phyloP scores from a whole-genome alignment of 441 rosid species.

The Populus hybrid region DNA sequence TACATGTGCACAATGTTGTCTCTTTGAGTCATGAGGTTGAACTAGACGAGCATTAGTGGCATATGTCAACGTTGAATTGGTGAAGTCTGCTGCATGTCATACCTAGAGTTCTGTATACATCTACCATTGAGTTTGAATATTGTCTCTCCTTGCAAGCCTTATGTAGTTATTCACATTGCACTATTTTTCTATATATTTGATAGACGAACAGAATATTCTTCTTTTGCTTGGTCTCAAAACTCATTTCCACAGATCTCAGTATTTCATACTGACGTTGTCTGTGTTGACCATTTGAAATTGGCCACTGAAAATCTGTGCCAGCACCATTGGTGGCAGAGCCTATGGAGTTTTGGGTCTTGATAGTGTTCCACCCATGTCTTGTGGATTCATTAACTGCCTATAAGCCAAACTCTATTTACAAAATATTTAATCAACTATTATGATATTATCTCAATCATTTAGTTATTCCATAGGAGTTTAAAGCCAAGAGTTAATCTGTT shows the following conservation, averaged over 20 bases:
- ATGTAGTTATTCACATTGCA: neutral
- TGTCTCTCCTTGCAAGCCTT: constrained; percentile 4
- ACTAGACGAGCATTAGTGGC: neutral
- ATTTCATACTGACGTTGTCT: neutral
- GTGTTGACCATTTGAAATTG: neutral
- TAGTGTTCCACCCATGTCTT: neutral
- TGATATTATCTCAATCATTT: neutral
- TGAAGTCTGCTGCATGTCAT: neutral
- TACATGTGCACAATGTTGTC: neutral
- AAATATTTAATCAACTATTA: neutral
- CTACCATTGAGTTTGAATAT: neutral
- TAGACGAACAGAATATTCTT: neutral
- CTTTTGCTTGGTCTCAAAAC: neutral
- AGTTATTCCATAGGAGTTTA: neutral
- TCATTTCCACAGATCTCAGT: neutral
- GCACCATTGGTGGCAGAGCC: neutral
- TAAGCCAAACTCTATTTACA: neutral
- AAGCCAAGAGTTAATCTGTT: neutral
- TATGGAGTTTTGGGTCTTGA: neutral
- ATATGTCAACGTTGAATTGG: neutral
- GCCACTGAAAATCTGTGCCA: neutral
- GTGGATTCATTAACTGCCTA: neutral
- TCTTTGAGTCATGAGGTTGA: neutral
- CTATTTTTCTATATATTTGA: neutral
- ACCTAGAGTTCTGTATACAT: neutral